Base-by-base conservation (phyloP, 2,329 filamentous ascomycete species). In the Stagonosporopsis rhizophila region DNA sequence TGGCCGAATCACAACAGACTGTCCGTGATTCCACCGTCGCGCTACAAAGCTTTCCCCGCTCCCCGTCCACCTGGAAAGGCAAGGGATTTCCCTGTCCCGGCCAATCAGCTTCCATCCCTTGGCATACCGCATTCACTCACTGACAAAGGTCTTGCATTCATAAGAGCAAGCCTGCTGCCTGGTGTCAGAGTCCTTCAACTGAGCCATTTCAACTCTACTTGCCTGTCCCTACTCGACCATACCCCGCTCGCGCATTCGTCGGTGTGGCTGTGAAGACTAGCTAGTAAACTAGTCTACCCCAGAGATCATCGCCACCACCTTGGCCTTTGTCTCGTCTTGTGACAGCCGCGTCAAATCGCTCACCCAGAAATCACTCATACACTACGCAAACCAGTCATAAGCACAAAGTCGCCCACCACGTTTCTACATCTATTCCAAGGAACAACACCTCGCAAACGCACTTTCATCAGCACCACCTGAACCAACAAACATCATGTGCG, bases 401-500 rank as follows among this genome's bases (percentile, higher is more conserved):
- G 60, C 53, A 51, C 38, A 38, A 67, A 56, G 42, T 45, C 59
- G 41, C 62, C 56, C 64, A 69, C 47, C 38, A 73, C 70, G 61
- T 65, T 66, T 45, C 61, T 65, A 22, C 55, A 52, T 57, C 64
- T 66, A 60, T 62, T 60, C 49, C 41, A 65, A 61, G 61, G 58
- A 67, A 70, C 60, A 53, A 46, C 62, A 34, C 48, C 59, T 32
- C 64, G 55, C 44, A 62, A 54, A 44, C 64, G 56, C 49, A 61
- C 59, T 23, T 65, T 68, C 47, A 60, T 67, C 62, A 64, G 69
- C 42, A 66, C 66, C 25, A 70, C 69, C n/a, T 69, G 23, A 34
- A 52, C 40, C 52, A 46, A 47, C 59, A 74, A 46, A 47, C 59
- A 74, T 40, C 63, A 82, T 82, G 80, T 82, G 80, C 61, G 70